Evolutionary conservation across 352 stramenopile genomes (phyloP).

Genomic region (Phytophthora sansomeana): DNA sequence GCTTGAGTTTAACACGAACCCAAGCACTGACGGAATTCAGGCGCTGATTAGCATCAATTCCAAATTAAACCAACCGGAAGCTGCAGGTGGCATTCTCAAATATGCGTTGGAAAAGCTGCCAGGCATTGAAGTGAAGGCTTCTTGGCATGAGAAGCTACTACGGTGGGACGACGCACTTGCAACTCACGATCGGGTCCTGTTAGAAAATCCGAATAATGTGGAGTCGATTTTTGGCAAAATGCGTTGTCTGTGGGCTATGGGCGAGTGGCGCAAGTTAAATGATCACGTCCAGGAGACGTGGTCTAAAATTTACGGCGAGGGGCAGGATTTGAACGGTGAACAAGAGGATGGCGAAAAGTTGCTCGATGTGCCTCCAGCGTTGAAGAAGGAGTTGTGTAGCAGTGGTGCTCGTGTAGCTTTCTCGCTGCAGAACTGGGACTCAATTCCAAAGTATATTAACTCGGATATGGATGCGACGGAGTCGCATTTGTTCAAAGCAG

Average conservation of each 20-base stretch:
- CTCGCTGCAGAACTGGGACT: slow-evolving; percentile 87
- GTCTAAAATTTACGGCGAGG: slow-evolving; percentile 86
- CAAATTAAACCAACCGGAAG: slow-evolving; percentile 96
- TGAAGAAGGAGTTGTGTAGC: slow-evolving; percentile 89
- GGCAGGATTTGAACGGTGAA: slow-evolving; percentile 47
- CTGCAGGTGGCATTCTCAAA: slow-evolving; percentile 98
- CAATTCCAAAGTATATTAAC: slow-evolving; percentile 88
- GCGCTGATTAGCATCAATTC: slow-evolving; percentile 99
- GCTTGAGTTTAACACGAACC: slow-evolving; percentile 95
- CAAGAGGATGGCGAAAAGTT: slow-evolving; percentile 57
- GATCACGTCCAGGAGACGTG: slow-evolving; percentile 92
- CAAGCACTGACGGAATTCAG: slow-evolving; percentile 95
- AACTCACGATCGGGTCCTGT: slow-evolving; percentile 92
- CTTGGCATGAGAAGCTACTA: slow-evolving; percentile 98
- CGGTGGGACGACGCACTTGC: slow-evolving; percentile 97
- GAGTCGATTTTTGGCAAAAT: slow-evolving; percentile 98
- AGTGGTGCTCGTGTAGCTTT: slow-evolving; percentile 84
- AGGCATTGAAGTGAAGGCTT: slow-evolving; percentile 92
- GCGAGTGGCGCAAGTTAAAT: slow-evolving; percentile 97
- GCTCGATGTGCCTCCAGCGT: slow-evolving; percentile 78
- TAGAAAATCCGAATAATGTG: slow-evolving; percentile 86
- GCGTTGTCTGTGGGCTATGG: slow-evolving; percentile 98
- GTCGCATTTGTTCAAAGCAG: slow-evolving; percentile 86
- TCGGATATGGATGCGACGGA: slow-evolving; percentile 90
- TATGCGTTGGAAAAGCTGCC: slow-evolving; percentile 84